Evolutionary conservation across 768 basidiomycete genomes (phyloP), one percentile per base, ranked within the genome.

Genomic region (Leccinellum rugosiceps): DNA sequence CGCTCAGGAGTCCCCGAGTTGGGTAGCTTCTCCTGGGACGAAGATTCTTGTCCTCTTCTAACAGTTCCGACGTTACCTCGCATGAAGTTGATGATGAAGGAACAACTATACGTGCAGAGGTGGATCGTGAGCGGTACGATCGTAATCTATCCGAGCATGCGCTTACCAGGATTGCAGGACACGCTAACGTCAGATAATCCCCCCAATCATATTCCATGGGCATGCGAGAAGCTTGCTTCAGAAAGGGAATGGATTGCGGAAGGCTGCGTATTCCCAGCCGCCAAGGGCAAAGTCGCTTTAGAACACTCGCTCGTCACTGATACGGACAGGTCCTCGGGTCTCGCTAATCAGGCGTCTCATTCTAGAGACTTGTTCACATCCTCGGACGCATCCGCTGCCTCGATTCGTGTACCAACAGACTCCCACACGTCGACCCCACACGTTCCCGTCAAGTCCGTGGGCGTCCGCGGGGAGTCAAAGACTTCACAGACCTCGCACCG

Each of bases 1-100:
- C 61, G 65, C 34, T 46, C 52, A 51, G 56, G 66, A 17, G 62
- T 53, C 35, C 60, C 64, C 54, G 63, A 68, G 55, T 32, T 57
- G 41, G 63, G 61, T 43, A 58, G 63, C 57, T 38, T 68, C 23
- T 58, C 25, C 25, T n/a, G 47, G 26, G 68, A 63, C 38, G 65
- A 70, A 34, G 45, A 52, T 13, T 8, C 26, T 44, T 38, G 35
- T 43, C 54, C 55, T 15, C 55, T 71, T 45, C 55, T 68, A 49
- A 69, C 74, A 11, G 61, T 65, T 21, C 75, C 74, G 15, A 77
- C 74, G 4, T 46, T 58, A n/a, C 73, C 75, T 21, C 74, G 76
- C 43, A 65, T 76, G 65, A 71, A 66, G 30, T 25, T 68, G 59
- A 64, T 75, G 67, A 61, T 77, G 31, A 66, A 61, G 59, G 75